Conservation (phyloP, 2,329 filamentous ascomycete genomes). For the Laburnicola sp. region DNA sequence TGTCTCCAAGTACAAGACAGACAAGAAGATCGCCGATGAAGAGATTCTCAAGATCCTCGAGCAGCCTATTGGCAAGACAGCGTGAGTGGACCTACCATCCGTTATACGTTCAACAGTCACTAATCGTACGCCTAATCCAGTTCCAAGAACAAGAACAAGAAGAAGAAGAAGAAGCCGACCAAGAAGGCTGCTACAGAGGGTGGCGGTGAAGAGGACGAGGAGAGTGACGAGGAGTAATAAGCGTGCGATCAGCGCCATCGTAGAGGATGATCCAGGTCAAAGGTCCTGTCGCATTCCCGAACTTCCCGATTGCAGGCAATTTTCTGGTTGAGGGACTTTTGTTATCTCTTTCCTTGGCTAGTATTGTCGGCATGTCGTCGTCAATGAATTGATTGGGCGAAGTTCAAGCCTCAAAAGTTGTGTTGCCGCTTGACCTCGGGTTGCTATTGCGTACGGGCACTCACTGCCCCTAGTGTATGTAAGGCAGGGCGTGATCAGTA, state of each 20-base stretch:
- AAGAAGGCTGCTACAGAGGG: conserved; percentile 63
- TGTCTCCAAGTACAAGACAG: conserved; percentile 80
- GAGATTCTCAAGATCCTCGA: conserved; percentile 94
- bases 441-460: not conserved
- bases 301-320: not conserved
- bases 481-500: not conserved
- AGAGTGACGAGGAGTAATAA: conserved; percentile 45
- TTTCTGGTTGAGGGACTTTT: not conserved
- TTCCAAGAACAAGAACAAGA: conserved; percentile 80
- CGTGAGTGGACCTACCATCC: conserved; percentile 29
- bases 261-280: conserved; percentile 17
- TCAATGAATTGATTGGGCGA: not conserved
- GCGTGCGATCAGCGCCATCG: conserved; percentile 23
- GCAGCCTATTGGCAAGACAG: conserved; percentile 70
- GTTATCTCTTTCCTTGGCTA: not conserved
- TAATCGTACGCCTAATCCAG: not conserved
- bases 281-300: conserved; percentile 24
- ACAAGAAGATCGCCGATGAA: conserved; percentile 97
- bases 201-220: conserved; percentile 43
- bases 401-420: not conserved
- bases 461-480: not conserved
- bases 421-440: not conserved
- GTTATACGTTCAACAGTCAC: not conserved
- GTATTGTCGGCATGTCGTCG: not conserved
- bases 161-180: conserved; percentile 71